These are phyloP conservation scores for Pestalotiopsis sp. DNA, from an alignment of 2,329 filamentous ascomycete species.

Conservation along the genomic window DNA sequence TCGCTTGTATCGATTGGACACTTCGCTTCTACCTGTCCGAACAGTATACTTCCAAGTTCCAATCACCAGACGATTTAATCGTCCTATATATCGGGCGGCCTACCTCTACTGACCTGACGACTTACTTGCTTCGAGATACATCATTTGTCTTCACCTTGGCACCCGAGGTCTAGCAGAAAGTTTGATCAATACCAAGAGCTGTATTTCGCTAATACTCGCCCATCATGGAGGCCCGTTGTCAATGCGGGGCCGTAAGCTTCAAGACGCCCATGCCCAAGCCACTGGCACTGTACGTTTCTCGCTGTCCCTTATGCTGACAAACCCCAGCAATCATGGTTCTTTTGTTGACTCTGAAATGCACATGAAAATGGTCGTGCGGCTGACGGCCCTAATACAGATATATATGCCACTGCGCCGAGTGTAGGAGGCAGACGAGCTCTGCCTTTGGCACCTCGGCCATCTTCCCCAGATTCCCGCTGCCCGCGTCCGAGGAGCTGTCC, in stretches of 20 bases:
- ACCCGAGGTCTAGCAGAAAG: too few relatives aligned
- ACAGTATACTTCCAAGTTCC: too few relatives aligned
- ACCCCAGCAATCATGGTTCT: not conserved
- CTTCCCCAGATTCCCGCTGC: conserved; percentile 67
- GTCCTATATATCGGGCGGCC: too few relatives aligned
- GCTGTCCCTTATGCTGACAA: not conserved
- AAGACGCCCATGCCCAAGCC: conserved; percentile 62
- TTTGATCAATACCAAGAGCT: too few relatives aligned
- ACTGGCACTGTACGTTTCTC: conserved; percentile 46
- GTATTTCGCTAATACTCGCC: conserved; percentile 3
- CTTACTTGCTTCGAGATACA: not conserved
- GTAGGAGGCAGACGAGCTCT: conserved; percentile 65
- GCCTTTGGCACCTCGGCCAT: conserved; percentile 72
- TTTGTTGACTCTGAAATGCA: not conserved
- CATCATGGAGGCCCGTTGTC: conserved; percentile 62
- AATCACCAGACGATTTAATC: too few relatives aligned
- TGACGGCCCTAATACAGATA: conserved; percentile 37
- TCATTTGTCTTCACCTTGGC: not conserved
- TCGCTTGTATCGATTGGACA: too few relatives aligned
- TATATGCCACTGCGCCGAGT: conserved; percentile 72
- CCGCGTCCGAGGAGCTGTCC: conserved; percentile 48
- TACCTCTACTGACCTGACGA: too few relatives aligned
- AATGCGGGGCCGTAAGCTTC: conserved; percentile 67
- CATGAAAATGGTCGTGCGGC: not conserved
- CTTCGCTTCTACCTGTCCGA: too few relatives aligned